These are phyloP conservation scores for Blastocystis sp. DNA, from an alignment of 352 stramenopile genomes.

Conservation along the genomic window DNA sequence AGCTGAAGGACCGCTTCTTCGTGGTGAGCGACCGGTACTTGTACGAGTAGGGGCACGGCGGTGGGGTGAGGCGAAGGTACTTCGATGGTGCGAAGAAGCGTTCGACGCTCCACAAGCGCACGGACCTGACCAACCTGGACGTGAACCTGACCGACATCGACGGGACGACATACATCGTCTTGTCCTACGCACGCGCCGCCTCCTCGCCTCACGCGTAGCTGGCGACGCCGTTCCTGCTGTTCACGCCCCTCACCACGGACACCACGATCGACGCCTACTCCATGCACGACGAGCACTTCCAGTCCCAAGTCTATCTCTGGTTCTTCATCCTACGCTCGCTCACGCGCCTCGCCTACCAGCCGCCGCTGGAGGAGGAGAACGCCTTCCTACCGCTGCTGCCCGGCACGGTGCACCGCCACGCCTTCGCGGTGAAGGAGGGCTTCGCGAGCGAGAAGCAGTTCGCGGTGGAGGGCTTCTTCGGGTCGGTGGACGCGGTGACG, in stretches of 20 bases:
- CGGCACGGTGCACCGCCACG: neutral
- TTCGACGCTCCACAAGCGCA: neutral
- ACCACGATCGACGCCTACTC: slow-evolving; percentile 38
- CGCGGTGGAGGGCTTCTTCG: slow-evolving; percentile 29
- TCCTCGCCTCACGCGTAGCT: slow-evolving; percentile 9
- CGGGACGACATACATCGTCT: neutral
- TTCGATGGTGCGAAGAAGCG: neutral
- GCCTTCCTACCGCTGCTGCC: slow-evolving; percentile 20
- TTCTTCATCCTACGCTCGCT: slow-evolving; percentile 45
- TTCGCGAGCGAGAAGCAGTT: slow-evolving; percentile 10
- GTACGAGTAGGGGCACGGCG: neutral
- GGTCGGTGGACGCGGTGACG: neutral
- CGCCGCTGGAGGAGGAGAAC: slow-evolving; percentile 17
- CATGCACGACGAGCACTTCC: slow-evolving; percentile 29
- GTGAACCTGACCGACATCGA: slow-evolving; percentile 16
- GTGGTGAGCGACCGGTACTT: slow-evolving; percentile 53
- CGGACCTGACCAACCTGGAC: slow-evolving; percentile 49
- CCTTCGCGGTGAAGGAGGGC: neutral
- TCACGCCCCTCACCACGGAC: slow-evolving; percentile 3
- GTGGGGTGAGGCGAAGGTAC: slow-evolving; percentile 3
- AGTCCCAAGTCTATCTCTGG: slow-evolving; percentile 42
- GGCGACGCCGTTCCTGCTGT: slow-evolving; percentile 26
- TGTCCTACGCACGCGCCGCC: slow-evolving; percentile 16
- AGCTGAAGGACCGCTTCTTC: slow-evolving; percentile 32
- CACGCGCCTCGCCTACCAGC: slow-evolving; percentile 32